Conservation (phyloP, 768 basidiomycete genomes). For the Dendrothele bispora region DNA sequence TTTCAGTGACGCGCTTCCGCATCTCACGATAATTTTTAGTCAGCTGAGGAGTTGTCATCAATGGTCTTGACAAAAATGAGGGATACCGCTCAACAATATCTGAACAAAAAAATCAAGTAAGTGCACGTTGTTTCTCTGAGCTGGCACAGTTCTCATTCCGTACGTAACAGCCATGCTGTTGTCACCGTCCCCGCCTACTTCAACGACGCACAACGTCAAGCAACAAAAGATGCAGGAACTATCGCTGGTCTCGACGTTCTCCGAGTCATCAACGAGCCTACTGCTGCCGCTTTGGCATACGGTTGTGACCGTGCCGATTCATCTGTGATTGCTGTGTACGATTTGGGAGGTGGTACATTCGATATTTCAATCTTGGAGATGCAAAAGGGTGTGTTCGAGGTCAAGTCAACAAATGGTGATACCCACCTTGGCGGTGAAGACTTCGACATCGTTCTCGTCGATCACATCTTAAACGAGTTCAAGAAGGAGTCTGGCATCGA, state of each 20-base stretch:
- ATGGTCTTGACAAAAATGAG: constrained; percentile 93
- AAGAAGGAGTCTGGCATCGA: constrained; percentile 89
- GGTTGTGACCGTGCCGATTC: constrained; percentile 90
- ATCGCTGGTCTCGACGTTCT: constrained; percentile 97
- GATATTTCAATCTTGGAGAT: constrained; percentile 99
- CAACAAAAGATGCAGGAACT: constrained; percentile 96
- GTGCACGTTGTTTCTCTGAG: constrained; percentile 37
- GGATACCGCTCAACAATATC: constrained; percentile 90
- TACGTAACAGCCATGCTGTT: constrained; percentile 66
- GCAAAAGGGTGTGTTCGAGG: constrained; percentile 99
- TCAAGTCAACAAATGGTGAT: constrained; percentile 99
- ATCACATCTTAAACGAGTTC: constrained; percentile 87
- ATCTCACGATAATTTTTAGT: constrained; percentile 43
- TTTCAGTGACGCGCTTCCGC: not conserved
- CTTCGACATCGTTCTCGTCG: constrained; percentile 89
- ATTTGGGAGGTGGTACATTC: constrained; percentile 97
- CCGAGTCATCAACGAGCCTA: constrained; percentile 98
- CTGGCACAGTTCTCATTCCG: not conserved
- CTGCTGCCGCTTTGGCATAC: constrained; percentile 97
- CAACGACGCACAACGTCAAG: constrained; percentile 99
- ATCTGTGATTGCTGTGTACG: constrained; percentile 93
- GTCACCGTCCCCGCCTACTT: constrained; percentile 98
- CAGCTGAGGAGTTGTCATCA: constrained; percentile 82
- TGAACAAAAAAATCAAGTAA: constrained; percentile 93
- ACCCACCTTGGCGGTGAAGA: constrained; percentile 97